phyloP scores from a whole-genome alignment of 495 filamentous ascomycete genomes.

The Xylaria grammica region DNA sequence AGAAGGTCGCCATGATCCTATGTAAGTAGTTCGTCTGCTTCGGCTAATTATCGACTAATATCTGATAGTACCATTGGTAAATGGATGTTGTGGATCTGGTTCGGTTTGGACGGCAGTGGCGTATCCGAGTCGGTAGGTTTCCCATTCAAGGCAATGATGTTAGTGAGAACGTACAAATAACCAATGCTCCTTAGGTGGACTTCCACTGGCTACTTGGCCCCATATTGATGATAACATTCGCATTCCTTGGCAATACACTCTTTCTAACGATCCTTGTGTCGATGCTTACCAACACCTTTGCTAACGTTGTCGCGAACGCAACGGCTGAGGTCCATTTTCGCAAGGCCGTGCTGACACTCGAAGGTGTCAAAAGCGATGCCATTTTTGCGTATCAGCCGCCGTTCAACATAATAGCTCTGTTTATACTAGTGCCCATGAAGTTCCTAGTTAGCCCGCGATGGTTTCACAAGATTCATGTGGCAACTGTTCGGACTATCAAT shows the following conservation, averaged over 20 bases:
- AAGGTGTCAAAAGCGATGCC: slow-evolving; percentile 75
- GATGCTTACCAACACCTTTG: slow-evolving; percentile 75
- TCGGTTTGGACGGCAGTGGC: slow-evolving; percentile 75
- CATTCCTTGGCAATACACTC: slow-evolving; percentile 76
- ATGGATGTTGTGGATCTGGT: slow-evolving; percentile 86
- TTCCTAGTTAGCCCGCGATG: slow-evolving; percentile 67
- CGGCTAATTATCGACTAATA: slow-evolving; percentile 23
- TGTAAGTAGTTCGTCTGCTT: slow-evolving; percentile 35
- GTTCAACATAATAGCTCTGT: slow-evolving; percentile 72
- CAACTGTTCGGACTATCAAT: slow-evolving; percentile 66
- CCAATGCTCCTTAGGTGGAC: slow-evolving; percentile 42
- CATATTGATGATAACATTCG: slow-evolving; percentile 71
- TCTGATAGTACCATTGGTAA: slow-evolving; percentile 65
- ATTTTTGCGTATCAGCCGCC: slow-evolving; percentile 76
- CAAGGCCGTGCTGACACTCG: slow-evolving; percentile 72
- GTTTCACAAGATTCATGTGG: slow-evolving; percentile 80
- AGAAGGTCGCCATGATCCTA: slow-evolving; percentile 47
- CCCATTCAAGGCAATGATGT: background rate
- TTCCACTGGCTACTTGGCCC: slow-evolving; percentile 73
- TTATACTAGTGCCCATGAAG: slow-evolving; percentile 68
- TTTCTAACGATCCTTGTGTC: slow-evolving; percentile 79
- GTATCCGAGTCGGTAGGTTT: slow-evolving; percentile 62
- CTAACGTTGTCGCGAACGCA: slow-evolving; percentile 66
- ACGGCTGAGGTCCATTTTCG: slow-evolving; percentile 74
- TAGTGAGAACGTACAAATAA: background rate